Base-by-base conservation (phyloP, 2,329 filamentous ascomycete genomes). In the Claviceps spartinae region DNA sequence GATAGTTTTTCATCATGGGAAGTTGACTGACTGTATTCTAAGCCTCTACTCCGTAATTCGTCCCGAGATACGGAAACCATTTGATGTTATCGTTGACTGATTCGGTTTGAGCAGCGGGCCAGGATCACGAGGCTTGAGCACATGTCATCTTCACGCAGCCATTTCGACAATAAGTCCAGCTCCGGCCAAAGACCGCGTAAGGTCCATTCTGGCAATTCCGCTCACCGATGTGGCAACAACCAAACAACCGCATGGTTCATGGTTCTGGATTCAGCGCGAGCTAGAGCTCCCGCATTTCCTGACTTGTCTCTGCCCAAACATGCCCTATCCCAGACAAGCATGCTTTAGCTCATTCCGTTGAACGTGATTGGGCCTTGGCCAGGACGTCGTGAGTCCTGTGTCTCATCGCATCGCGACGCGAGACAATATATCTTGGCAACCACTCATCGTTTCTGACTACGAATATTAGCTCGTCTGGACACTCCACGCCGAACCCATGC, bases 401-500 rank as follows among this genome's bases (percentile, higher is more conserved):
- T 47, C 45, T 47, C 45, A 47, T 47, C 49, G 49, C 42, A 50
- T 38, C 30, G 16, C 30, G 49, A 9, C n/a, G 43, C 20, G n/a
- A 51, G 42, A 51, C 49, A 41, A 51, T 51, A 43, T 43, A 51
- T 30, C 34, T 30, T 11, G 20, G 36, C 49, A 47, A 41, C 42
- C 36, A 51, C 40, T 51, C 3, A 51, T n/a, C 36, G 9, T 18
- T 7, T 24, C 24, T 26, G 8, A 34, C 30, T 34, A 30, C 9
- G 8, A 30, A 34, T 34, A n/a, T 37, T 41, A n/a, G 14, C 18
- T 34, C 37, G 22, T 22, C 22, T 13, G 24, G 42, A 46, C 3
- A 26, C 43, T 46, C 30, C 42, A 44, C 8, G 16, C 42, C 22
- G 22, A 14, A 14, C 4, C 40, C 16, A 50, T 44, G 48, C 24